Evolutionary conservation across 257 asterid species (phyloP).

Genomic region (Ajuga chamaepitys): DNA sequence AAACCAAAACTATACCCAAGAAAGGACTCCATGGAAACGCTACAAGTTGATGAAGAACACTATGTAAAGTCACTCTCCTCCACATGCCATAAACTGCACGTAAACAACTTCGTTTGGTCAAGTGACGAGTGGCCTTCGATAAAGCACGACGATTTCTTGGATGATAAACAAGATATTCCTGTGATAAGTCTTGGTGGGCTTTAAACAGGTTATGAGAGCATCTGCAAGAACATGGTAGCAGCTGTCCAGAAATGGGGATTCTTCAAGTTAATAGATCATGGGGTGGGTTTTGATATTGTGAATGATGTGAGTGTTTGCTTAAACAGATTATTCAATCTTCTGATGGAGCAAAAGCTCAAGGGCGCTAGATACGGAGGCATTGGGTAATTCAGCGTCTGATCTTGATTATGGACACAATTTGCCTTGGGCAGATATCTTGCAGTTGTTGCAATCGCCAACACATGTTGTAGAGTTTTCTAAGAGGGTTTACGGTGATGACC

Average conservation of each 20-base stretch:
- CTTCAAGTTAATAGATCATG: slow-evolving; percentile 22
- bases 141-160: background rate
- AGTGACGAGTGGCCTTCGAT: slow-evolving; percentile 18
- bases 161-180: slow-evolving; percentile 14
- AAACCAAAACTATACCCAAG: background rate
- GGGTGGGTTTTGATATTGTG: slow-evolving; percentile 8
- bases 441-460: slow-evolving; percentile 20
- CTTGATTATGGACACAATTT: slow-evolving; percentile 16
- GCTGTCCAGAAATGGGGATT: slow-evolving; percentile 22
- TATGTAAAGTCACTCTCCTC: slow-evolving; percentile 11
- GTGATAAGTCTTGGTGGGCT: slow-evolving; percentile 5
- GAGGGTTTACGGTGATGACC: slow-evolving; percentile 12
- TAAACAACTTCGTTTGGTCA: slow-evolving; percentile 18
- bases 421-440: slow-evolving; percentile 26
- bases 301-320: background rate
- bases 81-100: background rate
- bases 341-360: slow-evolving; percentile 19
- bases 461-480: slow-evolving; percentile 11
- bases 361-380: slow-evolving; percentile 15
- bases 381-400: slow-evolving; percentile 18
- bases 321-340: slow-evolving; percentile 18
- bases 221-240: slow-evolving; percentile 16
- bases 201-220: background rate
- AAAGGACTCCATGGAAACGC: slow-evolving; percentile 5
- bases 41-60: slow-evolving; percentile 14